These are phyloP conservation scores for Boechera retrofracta DNA, from an alignment of 345 rosid species.

Conservation along the genomic window DNA sequence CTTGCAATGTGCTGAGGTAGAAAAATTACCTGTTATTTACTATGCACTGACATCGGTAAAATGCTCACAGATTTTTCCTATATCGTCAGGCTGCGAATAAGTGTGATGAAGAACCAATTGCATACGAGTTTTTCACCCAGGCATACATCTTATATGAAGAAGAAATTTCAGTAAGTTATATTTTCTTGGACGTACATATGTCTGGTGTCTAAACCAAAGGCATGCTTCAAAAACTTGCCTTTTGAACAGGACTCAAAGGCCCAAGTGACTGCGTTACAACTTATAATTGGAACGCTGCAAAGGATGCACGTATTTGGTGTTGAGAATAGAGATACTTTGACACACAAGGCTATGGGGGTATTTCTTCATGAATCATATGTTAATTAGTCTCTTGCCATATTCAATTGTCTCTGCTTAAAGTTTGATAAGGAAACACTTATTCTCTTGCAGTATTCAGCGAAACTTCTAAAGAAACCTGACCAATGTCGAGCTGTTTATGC, in stretches of 20 bases:
- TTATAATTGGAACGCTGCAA: slow-evolving; percentile 94
- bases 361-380: slow-evolving; percentile 28
- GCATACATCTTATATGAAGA: slow-evolving; percentile 98
- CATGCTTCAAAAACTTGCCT: slow-evolving; percentile 31
- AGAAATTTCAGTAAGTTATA: slow-evolving; percentile 87
- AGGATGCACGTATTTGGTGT: slow-evolving; percentile 98
- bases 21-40: slow-evolving; percentile 16
- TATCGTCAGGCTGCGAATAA: slow-evolving; percentile 92
- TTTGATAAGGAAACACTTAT: slow-evolving; percentile 32
- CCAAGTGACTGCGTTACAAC: slow-evolving; percentile 89
- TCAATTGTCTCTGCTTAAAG: slow-evolving; percentile 24
- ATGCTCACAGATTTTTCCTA: slow-evolving; percentile 35
- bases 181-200: neutral
- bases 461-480: slow-evolving; percentile 97
- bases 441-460: slow-evolving; percentile 86
- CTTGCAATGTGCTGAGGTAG: slow-evolving; percentile 99
- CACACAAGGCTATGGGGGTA: slow-evolving; percentile 99
- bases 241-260: slow-evolving; percentile 83
- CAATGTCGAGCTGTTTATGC: slow-evolving; percentile 98
- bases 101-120: slow-evolving; percentile 91
- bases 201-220: slow-evolving; percentile 17
- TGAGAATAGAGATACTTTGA: slow-evolving; percentile 96
- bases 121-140: slow-evolving; percentile 97
- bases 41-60: slow-evolving; percentile 13
- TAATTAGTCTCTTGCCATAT: slow-evolving; percentile 10